Percentiles rank a stretch among this genome's conserved stretches.
Evolutionary conservation across 768 basidiomycete genomes (phyloP).

Genomic region (Nidula microcarpa): DNA sequence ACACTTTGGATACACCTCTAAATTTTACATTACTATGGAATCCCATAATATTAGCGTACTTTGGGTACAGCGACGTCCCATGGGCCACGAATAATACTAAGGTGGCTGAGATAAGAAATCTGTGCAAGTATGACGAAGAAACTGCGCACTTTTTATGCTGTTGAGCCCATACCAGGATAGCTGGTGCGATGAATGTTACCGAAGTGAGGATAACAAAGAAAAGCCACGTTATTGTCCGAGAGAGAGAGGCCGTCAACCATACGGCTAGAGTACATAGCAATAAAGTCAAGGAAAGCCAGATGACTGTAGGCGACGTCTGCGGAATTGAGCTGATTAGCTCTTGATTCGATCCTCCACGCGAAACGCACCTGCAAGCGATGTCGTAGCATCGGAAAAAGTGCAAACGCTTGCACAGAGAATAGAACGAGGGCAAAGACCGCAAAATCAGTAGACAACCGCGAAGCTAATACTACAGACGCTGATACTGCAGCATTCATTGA

Average conservation of each 20-base stretch:
- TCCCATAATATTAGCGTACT: slow-evolving; percentile 17
- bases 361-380: slow-evolving; percentile 62
- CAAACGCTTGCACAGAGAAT: slow-evolving; percentile 80
- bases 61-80: slow-evolving; percentile 88
- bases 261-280: slow-evolving; percentile 48
- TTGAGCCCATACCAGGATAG: slow-evolving; percentile 79
- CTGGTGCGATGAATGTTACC: slow-evolving; percentile 73
- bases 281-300: slow-evolving; percentile 55
- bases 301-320: slow-evolving; percentile 42
- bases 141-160: slow-evolving; percentile 75
- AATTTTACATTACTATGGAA: too few species aligned
- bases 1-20: too few species aligned
- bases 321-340: slow-evolving; percentile 7
- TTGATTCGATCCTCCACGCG: slow-evolving; percentile 7
- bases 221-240: slow-evolving; percentile 50
- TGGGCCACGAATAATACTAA: slow-evolving; percentile 82
- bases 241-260: slow-evolving; percentile 49
- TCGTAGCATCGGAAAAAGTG: slow-evolving; percentile 79
- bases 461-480: slow-evolving; percentile 90
- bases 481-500: slow-evolving; percentile 92
- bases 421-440: slow-evolving; percentile 88
- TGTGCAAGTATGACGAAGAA: slow-evolving; percentile 10
- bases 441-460: slow-evolving; percentile 77
- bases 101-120: slow-evolving; percentile 6
- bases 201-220: slow-evolving; percentile 46